Evolutionary conservation across 2,329 filamentous ascomycete species (phyloP).

Genomic region (Furcasterigmium furcatum): DNA sequence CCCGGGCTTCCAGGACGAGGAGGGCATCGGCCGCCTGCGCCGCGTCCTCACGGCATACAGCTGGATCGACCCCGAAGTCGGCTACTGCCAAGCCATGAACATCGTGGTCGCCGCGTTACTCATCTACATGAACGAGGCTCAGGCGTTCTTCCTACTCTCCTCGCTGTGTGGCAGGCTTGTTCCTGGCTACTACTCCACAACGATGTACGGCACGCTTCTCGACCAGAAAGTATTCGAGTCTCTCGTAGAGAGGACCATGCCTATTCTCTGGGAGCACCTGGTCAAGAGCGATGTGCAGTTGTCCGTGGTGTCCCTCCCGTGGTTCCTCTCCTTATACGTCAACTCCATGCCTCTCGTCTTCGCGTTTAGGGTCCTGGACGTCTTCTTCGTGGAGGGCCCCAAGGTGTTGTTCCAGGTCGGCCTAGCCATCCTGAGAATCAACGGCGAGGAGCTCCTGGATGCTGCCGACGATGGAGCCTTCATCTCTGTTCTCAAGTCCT

Average conservation of each 20-base stretch:
- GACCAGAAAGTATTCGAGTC: constrained; percentile 98
- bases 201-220: constrained; percentile 96
- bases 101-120: constrained; percentile 97
- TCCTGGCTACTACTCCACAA: constrained; percentile 96
- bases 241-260: constrained; percentile 98
- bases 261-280: constrained; percentile 96
- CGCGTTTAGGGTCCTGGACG: constrained; percentile 92
- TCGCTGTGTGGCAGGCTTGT: constrained; percentile 88
- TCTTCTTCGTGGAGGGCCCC: constrained; percentile 96
- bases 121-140: constrained; percentile 96
- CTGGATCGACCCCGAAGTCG: constrained; percentile 93
- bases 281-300: constrained; percentile 95
- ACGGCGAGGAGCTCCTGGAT: constrained; percentile 92
- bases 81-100: constrained; percentile 99
- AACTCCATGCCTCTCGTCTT: constrained; percentile 99
- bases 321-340: constrained; percentile 97
- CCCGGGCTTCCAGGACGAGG: constrained; percentile 92
- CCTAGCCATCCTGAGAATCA: constrained; percentile 93
- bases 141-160: constrained; percentile 93
- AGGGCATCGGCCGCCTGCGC: constrained; percentile 85
- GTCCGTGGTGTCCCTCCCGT: constrained; percentile 93
- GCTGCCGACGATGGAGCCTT: constrained; percentile 93
- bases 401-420: constrained; percentile 98
- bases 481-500: constrained; percentile 91
- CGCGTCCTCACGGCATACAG: constrained; percentile 95